Conservation (phyloP, 1,139 yeast species). For the Wickerhamiella pararugosa region DNA sequence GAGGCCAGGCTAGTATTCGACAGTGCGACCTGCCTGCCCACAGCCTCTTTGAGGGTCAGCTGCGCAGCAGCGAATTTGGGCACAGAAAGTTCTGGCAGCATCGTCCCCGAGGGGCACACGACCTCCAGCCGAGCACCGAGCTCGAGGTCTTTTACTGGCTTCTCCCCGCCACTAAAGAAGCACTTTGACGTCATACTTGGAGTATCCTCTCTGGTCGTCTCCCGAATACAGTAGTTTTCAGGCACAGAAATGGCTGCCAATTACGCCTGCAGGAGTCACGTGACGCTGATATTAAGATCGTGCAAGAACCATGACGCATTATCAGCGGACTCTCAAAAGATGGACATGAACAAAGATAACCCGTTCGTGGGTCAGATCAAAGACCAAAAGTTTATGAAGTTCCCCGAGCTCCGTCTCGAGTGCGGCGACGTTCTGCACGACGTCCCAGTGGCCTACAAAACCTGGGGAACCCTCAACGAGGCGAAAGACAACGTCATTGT, state of each 20-base stretch:
- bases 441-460: constrained; percentile 88
- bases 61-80: neutral
- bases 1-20: neutral
- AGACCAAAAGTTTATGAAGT: constrained; percentile 66
- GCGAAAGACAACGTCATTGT: constrained; percentile 60
- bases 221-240: constrained; percentile 7
- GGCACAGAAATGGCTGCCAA: constrained; percentile 1
- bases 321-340: neutral
- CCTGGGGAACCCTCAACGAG: constrained; percentile 76
- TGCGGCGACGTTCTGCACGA: constrained; percentile 60
- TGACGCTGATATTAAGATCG: neutral
- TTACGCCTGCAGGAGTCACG: neutral
- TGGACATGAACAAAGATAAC: constrained; percentile 38
- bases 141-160: neutral
- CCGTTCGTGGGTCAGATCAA: constrained; percentile 59
- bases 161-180: constrained; percentile 10
- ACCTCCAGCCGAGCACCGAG: constrained; percentile 10
- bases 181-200: constrained; percentile 11
- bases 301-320: neutral
- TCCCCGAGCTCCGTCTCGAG: constrained; percentile 66
- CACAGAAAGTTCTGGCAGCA: constrained; percentile 4
- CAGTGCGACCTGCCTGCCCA: neutral
- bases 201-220: neutral
- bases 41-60: constrained; percentile 1
- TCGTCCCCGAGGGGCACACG: constrained; percentile 6